A percentile compares a stretch with the other conserved stretches of the same genome.
Evolutionary conservation across 805 yeast genomes (phyloP).

Genomic region (Wickerhamiella kazuoi): DNA sequence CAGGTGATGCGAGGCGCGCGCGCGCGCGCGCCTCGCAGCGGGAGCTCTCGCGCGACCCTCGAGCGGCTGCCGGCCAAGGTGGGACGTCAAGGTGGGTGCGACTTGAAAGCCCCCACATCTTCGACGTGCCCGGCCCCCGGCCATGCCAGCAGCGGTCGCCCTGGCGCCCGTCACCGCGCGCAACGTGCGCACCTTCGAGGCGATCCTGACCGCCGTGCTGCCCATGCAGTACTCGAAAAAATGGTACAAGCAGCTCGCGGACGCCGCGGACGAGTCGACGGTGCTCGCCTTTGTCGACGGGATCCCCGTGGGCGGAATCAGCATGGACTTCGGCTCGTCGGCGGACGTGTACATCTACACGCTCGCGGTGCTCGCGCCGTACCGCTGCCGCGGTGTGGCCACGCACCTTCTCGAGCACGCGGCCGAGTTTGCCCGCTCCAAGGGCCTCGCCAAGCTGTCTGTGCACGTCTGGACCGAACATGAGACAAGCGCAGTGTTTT

Average conservation of each 20-base stretch:
- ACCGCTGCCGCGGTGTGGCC: constrained; percentile 1
- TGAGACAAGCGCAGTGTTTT: neutral
- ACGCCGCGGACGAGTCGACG: neutral
- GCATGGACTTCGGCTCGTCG: neutral
- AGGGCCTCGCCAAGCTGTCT: neutral
- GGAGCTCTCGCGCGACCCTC: too few species aligned
- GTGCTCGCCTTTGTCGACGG: neutral
- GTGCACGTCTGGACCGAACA: constrained; percentile 4
- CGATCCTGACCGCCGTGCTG: neutral
- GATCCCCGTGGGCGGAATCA: neutral
- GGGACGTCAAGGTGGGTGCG: too few species aligned
- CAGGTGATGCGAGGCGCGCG: too few species aligned
- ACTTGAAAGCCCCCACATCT: too few species aligned
- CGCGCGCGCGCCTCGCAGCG: too few species aligned
- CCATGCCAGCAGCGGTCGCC: neutral
- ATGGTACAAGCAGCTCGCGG: constrained; percentile 1
- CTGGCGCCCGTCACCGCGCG: neutral
- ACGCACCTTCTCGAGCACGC: neutral
- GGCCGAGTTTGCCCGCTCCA: neutral
- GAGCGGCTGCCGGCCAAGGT: too few species aligned
- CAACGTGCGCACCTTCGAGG: neutral
- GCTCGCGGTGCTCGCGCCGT: constrained; percentile 1
- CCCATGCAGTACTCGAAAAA: neutral
- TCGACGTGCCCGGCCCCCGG: too few species aligned
- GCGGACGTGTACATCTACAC: constrained; percentile 1